Conservation (phyloP, 1,139 yeast species). For the Kurtzmaniella quercitrusa region DNA sequence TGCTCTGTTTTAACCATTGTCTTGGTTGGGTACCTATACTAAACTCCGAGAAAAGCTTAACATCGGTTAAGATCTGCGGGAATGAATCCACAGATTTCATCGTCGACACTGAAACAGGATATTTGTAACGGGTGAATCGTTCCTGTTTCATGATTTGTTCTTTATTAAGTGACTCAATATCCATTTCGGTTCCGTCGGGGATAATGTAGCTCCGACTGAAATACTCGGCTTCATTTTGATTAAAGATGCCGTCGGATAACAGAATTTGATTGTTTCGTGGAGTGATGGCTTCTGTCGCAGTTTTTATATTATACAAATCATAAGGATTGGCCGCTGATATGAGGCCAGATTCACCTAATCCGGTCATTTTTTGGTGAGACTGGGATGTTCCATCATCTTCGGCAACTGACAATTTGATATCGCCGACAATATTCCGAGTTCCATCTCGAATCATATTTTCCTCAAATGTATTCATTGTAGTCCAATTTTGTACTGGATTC, state of each 20-base stretch:
- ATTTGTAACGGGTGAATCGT: conserved; percentile 16
- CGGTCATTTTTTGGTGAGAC: conserved; percentile 4
- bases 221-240: neutral
- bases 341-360: conserved; percentile 2
- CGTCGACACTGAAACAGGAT: conserved; percentile 1
- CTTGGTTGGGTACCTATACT: conserved; percentile 46
- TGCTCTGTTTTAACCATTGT: conserved; percentile 44
- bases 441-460: conserved; percentile 25
- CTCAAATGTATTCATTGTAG: conserved; percentile 33
- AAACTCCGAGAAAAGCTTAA: conserved; percentile 29
- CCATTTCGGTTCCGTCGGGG: conserved; percentile 7
- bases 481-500: conserved; percentile 19
- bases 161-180: conserved; percentile 6
- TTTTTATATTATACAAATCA: conserved; percentile 12
- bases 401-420: conserved; percentile 15
- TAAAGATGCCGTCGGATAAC: conserved; percentile 14
- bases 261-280: conserved; percentile 7
- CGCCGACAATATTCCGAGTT: conserved; percentile 33
- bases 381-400: conserved; percentile 5
- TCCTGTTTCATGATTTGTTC: conserved; percentile 1
- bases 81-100: conserved; percentile 30
- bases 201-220: conserved; percentile 11
- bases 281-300: conserved; percentile 5
- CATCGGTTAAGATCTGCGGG: conserved; percentile 19
- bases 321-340: conserved; percentile 1